Evolutionary conservation across 345 rosid genomes (phyloP), one percentile per base, ranked within the genome.

Genomic region (Salix exigua): DNA sequence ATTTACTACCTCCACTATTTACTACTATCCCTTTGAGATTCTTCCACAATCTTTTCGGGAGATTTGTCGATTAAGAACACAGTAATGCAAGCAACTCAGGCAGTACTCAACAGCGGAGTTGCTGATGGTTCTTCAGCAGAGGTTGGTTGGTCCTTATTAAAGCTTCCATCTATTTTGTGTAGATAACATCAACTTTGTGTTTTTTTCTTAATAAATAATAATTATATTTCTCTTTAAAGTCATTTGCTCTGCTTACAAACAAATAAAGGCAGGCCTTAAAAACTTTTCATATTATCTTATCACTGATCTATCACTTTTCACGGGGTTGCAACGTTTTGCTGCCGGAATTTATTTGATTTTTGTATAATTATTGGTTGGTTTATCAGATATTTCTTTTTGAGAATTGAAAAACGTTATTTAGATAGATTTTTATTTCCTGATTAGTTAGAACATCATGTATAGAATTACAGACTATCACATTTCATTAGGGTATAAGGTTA

Each of bases 1-100:
- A 46, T 44, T 70, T 26, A 51, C 46, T 61, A 17, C 28, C 28
- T 19, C 55, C 33, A 55, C 3, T 31, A 33, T 38, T 37, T 14
- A 2, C 10, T 26, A 17, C 19, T 46, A 40, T 13, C 50, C 19
- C 44, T 48, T 75, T 31, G 23, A 58, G 73, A 68, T 75, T 38
- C 7, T 33, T 18, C 68, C 33, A 2, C 16, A 19, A 7, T 17
- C 18, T 37, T 28, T 68, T 38, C 38, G 62, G 33, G 70, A 77
- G n/a, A 53, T 69, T 70, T 28, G 67, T 62, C 11, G 7, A 38
- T 6, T 19, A 8, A 19, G 21, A 53, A 53, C 21, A 18, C 7
- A 70, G 28, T 40, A 60, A 77, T 77, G 80, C 75, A 77, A 64
- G 66, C 75, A 35, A 28, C 65, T 26, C 66, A 63, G 66, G 23